Percentiles rank a stretch among this genome's conserved stretches.
Conservation (phyloP, 176 grass and related monocot genomes). For the Thinopyrum elongatum region DNA sequence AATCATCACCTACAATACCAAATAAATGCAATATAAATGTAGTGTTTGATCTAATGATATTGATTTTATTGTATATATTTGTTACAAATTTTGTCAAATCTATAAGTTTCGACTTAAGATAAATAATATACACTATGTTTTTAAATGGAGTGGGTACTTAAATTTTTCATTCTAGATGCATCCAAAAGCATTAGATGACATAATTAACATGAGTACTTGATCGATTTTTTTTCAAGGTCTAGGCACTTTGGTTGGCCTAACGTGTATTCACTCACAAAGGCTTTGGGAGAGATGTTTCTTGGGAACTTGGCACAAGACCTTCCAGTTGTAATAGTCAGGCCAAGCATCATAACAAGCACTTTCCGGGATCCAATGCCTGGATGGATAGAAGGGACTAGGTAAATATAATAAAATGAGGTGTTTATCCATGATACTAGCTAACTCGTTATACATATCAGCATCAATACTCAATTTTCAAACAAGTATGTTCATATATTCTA, state of each 20-base stretch:
- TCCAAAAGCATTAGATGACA: background rate
- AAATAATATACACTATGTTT: too few species aligned
- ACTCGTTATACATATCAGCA: background rate
- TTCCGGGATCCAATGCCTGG: conserved; percentile 51
- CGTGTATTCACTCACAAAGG: conserved; percentile 54
- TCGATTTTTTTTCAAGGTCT: conserved; percentile 24
- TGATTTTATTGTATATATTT: too few species aligned
- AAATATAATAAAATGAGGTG: background rate
- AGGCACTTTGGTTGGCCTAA: conserved; percentile 61
- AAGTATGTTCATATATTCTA: too few species aligned
- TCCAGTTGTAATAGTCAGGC: conserved; percentile 49
- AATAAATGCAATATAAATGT: too few species aligned
- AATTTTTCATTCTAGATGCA: too few species aligned
- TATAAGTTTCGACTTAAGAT: too few species aligned
- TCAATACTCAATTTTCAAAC: too few species aligned
- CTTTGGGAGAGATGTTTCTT: conserved; percentile 64
- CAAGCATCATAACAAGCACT: conserved; percentile 49
- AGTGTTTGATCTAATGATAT: too few species aligned
- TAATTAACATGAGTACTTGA: background rate
- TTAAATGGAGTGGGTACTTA: too few species aligned
- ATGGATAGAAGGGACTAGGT: conserved; percentile 57
- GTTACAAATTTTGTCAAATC: too few species aligned
- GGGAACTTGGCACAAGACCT: conserved; percentile 32
- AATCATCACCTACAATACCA: too few species aligned
- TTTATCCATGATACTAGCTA: background rate